Conservation (phyloP, 192 early-diverging fungal genomes). For the Pecoramyces ruminantium region DNA sequence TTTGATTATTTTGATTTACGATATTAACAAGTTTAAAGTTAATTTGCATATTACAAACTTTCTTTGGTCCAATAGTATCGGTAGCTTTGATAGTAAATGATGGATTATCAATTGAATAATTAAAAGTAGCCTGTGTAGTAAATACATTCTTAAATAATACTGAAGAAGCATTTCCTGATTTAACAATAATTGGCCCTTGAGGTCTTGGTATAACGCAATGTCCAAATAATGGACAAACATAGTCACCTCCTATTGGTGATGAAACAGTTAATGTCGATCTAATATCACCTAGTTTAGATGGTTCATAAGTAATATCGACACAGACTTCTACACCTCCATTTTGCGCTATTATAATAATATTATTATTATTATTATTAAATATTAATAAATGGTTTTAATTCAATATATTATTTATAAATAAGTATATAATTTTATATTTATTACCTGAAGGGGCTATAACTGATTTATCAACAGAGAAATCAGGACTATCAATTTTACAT, state of each 20-base stretch:
- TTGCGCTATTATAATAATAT: slow-evolving; percentile 9
- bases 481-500: slow-evolving; percentile 28
- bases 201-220: slow-evolving; percentile 32
- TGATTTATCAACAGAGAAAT: slow-evolving; percentile 34
- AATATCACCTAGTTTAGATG: slow-evolving; percentile 35
- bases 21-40: slow-evolving; percentile 2
- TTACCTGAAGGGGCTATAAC: slow-evolving; percentile 29
- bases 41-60: slow-evolving; percentile 24
- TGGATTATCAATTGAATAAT: slow-evolving; percentile 33
- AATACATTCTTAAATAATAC: slow-evolving; percentile 46
- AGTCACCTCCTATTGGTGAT: slow-evolving; percentile 35
- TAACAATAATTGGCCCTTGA: slow-evolving; percentile 38
- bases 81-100: slow-evolving; percentile 28
- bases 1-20: not conserved
- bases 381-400: too few species aligned
- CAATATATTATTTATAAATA: not conserved
- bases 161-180: slow-evolving; percentile 16
- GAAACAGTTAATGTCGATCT: slow-evolving; percentile 24
- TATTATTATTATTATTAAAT: too few species aligned
- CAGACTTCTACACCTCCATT: slow-evolving; percentile 25
- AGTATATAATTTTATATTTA: not conserved
- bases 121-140: slow-evolving; percentile 21
- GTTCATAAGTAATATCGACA: slow-evolving; percentile 36
- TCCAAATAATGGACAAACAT: slow-evolving; percentile 31
- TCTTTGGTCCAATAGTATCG: slow-evolving; percentile 33